A percentile compares a stretch with the other conserved stretches of the same genome.
These are phyloP conservation scores for Tuber brumale DNA, from an alignment of 495 filamentous ascomycete species.

Conservation along the genomic window DNA sequence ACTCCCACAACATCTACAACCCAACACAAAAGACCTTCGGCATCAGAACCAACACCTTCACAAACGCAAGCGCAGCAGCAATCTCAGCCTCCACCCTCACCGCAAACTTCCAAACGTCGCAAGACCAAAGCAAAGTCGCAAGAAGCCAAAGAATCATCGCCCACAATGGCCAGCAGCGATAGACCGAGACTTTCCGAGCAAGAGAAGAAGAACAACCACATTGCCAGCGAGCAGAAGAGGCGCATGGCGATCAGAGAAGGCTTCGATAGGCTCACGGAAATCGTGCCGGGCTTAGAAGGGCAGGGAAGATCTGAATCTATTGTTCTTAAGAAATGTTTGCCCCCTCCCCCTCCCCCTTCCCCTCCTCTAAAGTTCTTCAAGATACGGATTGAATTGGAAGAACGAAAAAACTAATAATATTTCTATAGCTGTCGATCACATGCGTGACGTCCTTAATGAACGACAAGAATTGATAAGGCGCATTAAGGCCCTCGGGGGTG, in stretches of 20 bases:
- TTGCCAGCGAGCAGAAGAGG: conserved; percentile 82
- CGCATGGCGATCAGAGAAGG: conserved; percentile 76
- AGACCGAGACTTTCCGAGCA: conserved; percentile 69
- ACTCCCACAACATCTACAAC: conserved; percentile 6
- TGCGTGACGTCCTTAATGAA: conserved; percentile 58
- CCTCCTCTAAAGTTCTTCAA: neutral
- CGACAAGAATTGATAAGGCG: conserved; percentile 57
- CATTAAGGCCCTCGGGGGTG: conserved; percentile 56
- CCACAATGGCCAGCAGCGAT: conserved; percentile 29
- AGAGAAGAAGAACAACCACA: conserved; percentile 89
- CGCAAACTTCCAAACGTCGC: conserved; percentile 12
- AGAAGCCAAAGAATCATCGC: conserved; percentile 19
- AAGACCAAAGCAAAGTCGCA: conserved; percentile 22
- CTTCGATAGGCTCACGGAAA: conserved; percentile 75
- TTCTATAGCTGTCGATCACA: conserved; percentile 58
- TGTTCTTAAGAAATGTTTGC: conserved; percentile 58
- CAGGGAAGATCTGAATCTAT: conserved; percentile 79
- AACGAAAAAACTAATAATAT: conserved; percentile 14
- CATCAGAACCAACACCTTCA: conserved; percentile 8
- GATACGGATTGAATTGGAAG: neutral
- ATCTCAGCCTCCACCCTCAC: neutral
- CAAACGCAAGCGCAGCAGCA: conserved; percentile 7
- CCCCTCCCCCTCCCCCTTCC: neutral
- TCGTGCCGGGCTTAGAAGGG: conserved; percentile 76
- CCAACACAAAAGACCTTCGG: conserved; percentile 8